Base-by-base conservation (phyloP, 331 rosid species). In the Telfairia occidentalis region DNA sequence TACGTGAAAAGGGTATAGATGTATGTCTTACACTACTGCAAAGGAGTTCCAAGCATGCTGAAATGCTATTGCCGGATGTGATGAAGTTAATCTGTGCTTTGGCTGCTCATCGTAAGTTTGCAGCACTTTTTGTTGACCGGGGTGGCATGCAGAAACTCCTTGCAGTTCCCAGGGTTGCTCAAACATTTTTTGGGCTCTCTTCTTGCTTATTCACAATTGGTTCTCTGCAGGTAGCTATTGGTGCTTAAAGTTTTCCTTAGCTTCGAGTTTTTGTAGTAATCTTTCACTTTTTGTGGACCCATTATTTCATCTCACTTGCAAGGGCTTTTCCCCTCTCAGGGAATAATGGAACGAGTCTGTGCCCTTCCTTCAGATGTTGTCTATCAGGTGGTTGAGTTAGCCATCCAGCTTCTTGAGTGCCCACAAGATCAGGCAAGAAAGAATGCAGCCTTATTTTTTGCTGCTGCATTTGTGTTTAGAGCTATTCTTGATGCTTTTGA, bases 401-500 rank as follows among this genome's bases (percentile, higher is more conserved):
- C 97, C 35, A 90, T 95, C 81, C 96, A 90, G 78, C 97, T 95
- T 80, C 88, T 95, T 38, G 94, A 87, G 78, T 92, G 99, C 83
- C 78, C 89, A 46, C 97, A 90, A 79, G 99, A 95, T 59, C 99
- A 89, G 77, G 99, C 94, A 53, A 89, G 97, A 55, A 92, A 95
- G 80, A 95, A 90, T 82, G 93, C 94, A 12, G 99, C 97, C 75
- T 80, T 92, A 82, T 95, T 90, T 80, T 95, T 95, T 67, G 79
- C 88, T 53, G 94, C 97, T 67, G 93, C 99, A 76, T 95, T 95
- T 92, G 97, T 95, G 71, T 95, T 95, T 79, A 88, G 97, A 83
- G 97, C 99, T 32, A 94, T 95, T 75, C 84, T 95, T 79, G 99
- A 95, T 80, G 97, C 97, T 66, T 95, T 95, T 84, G 99, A 95